phyloP scores from a whole-genome alignment of 208 protist genomes.

The Leishmania tarentolae region DNA sequence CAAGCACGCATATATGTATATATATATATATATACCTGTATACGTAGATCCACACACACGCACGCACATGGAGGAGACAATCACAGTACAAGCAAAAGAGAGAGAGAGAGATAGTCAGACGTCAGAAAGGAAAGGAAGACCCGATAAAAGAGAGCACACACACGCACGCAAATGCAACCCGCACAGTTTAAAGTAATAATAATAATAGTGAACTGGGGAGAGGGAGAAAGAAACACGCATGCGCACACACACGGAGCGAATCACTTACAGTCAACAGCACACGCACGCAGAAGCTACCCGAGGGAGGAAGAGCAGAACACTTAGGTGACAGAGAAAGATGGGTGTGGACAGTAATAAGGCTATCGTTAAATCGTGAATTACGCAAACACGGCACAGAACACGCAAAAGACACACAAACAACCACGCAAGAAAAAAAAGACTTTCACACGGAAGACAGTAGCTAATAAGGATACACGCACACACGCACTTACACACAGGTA shows the following conservation, averaged over 20 bases:
- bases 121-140: background rate
- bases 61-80: background rate
- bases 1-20: background rate
- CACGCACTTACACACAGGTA: background rate
- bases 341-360: background rate
- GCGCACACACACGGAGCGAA: background rate
- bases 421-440: background rate
- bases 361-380: background rate
- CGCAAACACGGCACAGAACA: background rate
- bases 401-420: background rate
- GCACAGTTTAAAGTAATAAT: background rate
- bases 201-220: too few species aligned
- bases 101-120: background rate
- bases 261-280: background rate
- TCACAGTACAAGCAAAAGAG: background rate
- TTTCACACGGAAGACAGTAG: background rate
- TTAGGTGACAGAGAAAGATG: constrained; percentile 4
- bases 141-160: background rate
- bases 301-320: background rate
- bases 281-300: background rate
- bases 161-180: background rate
- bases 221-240: background rate
- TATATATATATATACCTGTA: background rate
- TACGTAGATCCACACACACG: background rate
- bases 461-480: background rate